phyloP scores from a whole-genome alignment of 2,329 filamentous ascomycete genomes.

The Paecilomyces dactylethromorphus region DNA sequence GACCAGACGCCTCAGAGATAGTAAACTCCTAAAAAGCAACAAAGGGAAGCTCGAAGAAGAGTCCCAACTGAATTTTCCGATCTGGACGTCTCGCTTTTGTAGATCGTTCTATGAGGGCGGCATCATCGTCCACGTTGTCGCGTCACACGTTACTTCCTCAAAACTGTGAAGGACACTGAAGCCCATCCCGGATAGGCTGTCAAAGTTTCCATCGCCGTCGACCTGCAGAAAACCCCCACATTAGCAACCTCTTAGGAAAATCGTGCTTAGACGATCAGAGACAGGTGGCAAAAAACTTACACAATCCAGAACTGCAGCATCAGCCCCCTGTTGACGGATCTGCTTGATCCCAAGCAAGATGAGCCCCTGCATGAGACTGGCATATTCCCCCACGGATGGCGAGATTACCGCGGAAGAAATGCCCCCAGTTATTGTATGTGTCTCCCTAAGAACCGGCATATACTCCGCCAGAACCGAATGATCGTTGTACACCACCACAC shows the following conservation, averaged over 20 bases:
- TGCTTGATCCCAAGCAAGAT: constrained; percentile 75
- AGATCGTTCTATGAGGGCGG: constrained; percentile 25
- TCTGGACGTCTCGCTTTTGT: background rate
- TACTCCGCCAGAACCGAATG: constrained; percentile 62
- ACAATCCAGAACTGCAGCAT: constrained; percentile 70
- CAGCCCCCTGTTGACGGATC: constrained; percentile 70
- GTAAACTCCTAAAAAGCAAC: background rate
- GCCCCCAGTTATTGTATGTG: constrained; percentile 56
- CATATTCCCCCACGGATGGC: constrained; percentile 59
- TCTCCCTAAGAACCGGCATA: constrained; percentile 61
- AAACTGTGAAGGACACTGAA: constrained; percentile 73
- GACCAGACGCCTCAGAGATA: background rate
- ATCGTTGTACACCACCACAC: constrained; percentile 70
- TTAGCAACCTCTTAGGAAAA: background rate
- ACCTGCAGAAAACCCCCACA: constrained; percentile 42
- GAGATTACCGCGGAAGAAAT: constrained; percentile 76
- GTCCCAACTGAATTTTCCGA: background rate
- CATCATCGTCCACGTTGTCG: constrained; percentile 54
- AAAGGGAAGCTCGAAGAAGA: background rate
- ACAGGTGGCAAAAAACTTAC: constrained; percentile 45
- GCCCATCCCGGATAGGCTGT: constrained; percentile 70
- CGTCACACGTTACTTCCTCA: constrained; percentile 70
- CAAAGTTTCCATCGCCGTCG: constrained; percentile 64
- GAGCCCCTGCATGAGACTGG: constrained; percentile 68
- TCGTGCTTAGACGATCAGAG: background rate